phyloP scores from a whole-genome alignment of 352 stramenopile species.

The Elongisporangium prolatum region DNA sequence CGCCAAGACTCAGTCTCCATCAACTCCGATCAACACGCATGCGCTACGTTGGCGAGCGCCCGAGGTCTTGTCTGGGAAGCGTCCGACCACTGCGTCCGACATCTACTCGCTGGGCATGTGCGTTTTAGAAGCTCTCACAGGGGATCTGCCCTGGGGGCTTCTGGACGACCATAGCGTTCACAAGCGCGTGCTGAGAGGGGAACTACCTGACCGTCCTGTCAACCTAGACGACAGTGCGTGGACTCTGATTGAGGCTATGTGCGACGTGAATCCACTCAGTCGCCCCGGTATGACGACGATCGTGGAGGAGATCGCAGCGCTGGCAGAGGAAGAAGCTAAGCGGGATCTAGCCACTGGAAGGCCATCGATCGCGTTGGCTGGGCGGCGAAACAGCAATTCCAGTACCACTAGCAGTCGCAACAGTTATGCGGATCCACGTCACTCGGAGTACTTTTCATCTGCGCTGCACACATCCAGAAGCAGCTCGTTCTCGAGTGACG shows the following conservation, averaged over 20 bases:
- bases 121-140: constrained; percentile 47
- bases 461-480: neutral
- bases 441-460: neutral
- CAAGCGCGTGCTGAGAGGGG: constrained; percentile 28
- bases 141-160: constrained; percentile 61
- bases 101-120: constrained; percentile 71
- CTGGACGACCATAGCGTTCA: constrained; percentile 38
- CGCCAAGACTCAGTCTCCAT: neutral
- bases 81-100: constrained; percentile 25
- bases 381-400: constrained; percentile 3
- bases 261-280: constrained; percentile 27
- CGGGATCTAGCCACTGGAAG: constrained; percentile 22
- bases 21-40: constrained; percentile 8
- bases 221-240: constrained; percentile 36
- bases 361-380: neutral
- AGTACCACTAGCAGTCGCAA: neutral
- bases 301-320: constrained; percentile 30
- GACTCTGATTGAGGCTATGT: constrained; percentile 52
- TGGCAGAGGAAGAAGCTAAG: constrained; percentile 46
- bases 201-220: constrained; percentile 32
- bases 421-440: neutral
- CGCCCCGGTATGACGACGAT: constrained; percentile 49
- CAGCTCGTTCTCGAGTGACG: neutral
- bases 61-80: constrained; percentile 23
- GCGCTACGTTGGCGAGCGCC: constrained; percentile 53